These are phyloP conservation scores for Ophiosphaerella herpotricha DNA, from an alignment of 2,329 filamentous ascomycete genomes.

Conservation along the genomic window DNA sequence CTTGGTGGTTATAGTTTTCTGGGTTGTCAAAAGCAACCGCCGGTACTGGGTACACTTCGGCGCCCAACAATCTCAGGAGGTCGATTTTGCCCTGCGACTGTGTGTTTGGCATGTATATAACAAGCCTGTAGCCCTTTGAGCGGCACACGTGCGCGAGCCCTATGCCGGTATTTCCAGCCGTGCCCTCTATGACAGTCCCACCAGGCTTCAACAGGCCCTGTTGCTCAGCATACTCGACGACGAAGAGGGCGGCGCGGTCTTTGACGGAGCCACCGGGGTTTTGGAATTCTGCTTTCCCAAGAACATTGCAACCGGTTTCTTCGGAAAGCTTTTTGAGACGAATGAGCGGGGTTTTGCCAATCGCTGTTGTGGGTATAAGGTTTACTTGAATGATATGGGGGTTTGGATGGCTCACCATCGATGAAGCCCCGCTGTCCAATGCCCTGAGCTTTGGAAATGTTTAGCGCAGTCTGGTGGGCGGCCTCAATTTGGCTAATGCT, in stretches of 20 bases:
- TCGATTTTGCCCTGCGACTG: conserved; percentile 98
- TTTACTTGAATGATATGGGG: background rate
- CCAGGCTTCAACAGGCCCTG: conserved; percentile 79
- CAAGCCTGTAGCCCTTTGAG: conserved; percentile 86
- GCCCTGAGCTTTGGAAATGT: conserved; percentile 79
- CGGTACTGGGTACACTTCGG: conserved; percentile 93
- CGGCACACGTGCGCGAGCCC: conserved; percentile 96
- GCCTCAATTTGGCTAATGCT: conserved; percentile 53
- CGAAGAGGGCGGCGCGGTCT: conserved; percentile 92
- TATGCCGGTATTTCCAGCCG: conserved; percentile 96
- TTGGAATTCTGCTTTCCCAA: conserved; percentile 98
- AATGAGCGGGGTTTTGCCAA: conserved; percentile 96
- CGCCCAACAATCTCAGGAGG: conserved; percentile 84
- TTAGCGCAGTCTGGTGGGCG: conserved; percentile 65
- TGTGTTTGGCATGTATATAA: conserved; percentile 99
- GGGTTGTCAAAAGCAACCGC: conserved; percentile 95
- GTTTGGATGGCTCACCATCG: conserved; percentile 65
- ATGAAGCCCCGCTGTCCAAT: conserved; percentile 74
- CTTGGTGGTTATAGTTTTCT: conserved; percentile 98
- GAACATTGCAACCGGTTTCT: conserved; percentile 88
- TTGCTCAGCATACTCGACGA: conserved; percentile 92
- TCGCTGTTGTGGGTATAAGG: conserved; percentile 62
- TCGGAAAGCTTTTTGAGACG: conserved; percentile 85
- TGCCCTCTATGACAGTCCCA: conserved; percentile 95
- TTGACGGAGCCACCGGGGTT: conserved; percentile 97